Evolutionary conservation across 2,329 filamentous ascomycete genomes (phyloP).

Genomic region (Arthrobotrys entomopaga): DNA sequence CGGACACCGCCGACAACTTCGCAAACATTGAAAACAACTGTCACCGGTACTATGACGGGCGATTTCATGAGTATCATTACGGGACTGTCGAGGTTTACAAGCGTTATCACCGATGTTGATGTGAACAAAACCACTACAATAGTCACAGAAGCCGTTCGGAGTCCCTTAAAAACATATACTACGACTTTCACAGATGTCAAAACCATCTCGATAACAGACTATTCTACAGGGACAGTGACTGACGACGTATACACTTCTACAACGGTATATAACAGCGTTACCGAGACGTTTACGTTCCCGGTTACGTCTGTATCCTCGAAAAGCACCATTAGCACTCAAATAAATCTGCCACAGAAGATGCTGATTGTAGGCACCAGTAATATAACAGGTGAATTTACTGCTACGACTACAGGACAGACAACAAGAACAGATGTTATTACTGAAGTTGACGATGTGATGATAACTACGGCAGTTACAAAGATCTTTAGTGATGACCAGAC

Average conservation of each 20-base stretch:
- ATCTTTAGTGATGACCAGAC: conserved; percentile 17
- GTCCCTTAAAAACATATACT: too few species aligned
- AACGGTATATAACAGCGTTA: background rate
- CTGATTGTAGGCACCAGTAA: conserved; percentile 24
- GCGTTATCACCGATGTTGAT: too few species aligned
- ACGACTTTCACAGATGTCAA: too few species aligned
- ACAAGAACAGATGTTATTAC: conserved; percentile 22
- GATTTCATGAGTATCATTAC: background rate
- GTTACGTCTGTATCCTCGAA: background rate
- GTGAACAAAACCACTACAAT: too few species aligned
- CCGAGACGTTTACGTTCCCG: background rate
- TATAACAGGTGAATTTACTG: conserved; percentile 29
- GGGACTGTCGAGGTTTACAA: too few species aligned
- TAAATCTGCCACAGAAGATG: conserved; percentile 10
- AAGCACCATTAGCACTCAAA: conserved; percentile 10
- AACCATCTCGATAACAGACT: background rate
- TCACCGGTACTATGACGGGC: background rate
- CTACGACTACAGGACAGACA: conserved; percentile 10
- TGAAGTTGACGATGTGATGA: background rate
- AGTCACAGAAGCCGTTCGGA: too few species aligned
- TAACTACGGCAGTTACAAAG: conserved; percentile 10
- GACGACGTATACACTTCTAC: background rate
- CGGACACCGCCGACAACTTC: too few species aligned
- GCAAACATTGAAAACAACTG: too few species aligned
- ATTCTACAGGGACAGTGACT: too few species aligned